Percentiles rank a stretch among this genome's conserved stretches.
Conservation (phyloP, 2,329 filamentous ascomycete species). For the Hymenotorrendiella dingleyae region DNA sequence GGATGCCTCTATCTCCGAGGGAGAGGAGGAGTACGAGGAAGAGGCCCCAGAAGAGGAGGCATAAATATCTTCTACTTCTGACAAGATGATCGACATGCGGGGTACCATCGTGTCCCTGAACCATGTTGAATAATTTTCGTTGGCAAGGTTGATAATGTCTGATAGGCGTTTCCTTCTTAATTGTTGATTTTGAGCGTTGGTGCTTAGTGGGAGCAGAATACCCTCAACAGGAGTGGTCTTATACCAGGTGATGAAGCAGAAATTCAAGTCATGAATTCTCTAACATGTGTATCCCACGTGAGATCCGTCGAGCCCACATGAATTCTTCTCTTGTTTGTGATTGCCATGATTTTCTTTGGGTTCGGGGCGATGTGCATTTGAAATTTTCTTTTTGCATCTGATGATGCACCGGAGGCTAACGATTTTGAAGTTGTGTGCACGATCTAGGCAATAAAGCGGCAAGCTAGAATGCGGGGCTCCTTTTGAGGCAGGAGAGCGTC, state of each 20-base stretch:
- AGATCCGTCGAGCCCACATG: slow-evolving; percentile 1
- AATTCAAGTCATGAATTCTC: slow-evolving; percentile 22
- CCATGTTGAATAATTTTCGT: slow-evolving; percentile 6
- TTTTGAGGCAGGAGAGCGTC: too few relatives aligned
- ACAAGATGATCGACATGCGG: slow-evolving; percentile 15
- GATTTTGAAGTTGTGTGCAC: neutral
- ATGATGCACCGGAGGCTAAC: slow-evolving; percentile 3
- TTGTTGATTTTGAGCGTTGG: slow-evolving; percentile 25
- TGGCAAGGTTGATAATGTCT: slow-evolving; percentile 24
- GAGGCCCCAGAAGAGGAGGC: slow-evolving; percentile 67
- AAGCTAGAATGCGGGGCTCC: too few relatives aligned
- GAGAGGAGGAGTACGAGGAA: slow-evolving; percentile 86
- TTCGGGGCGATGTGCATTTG: slow-evolving; percentile 9
- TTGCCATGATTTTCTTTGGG: too few relatives aligned
- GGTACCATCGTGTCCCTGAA: slow-evolving; percentile 13
- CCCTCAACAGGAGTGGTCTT: slow-evolving; percentile 18
- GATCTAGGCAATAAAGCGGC: too few relatives aligned
- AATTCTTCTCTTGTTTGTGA: too few relatives aligned
- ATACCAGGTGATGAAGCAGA: slow-evolving; percentile 23
- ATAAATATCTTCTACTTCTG: slow-evolving; percentile 20
- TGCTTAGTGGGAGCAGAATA: slow-evolving; percentile 21
- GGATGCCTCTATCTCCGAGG: slow-evolving; percentile 95
- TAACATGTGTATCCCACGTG: slow-evolving; percentile 12
- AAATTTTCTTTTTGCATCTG: slow-evolving; percentile 17
- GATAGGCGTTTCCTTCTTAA: slow-evolving; percentile 18